Base-by-base conservation (phyloP, 2,329 filamentous ascomycete genomes). In the Intubia oerlemansii region DNA sequence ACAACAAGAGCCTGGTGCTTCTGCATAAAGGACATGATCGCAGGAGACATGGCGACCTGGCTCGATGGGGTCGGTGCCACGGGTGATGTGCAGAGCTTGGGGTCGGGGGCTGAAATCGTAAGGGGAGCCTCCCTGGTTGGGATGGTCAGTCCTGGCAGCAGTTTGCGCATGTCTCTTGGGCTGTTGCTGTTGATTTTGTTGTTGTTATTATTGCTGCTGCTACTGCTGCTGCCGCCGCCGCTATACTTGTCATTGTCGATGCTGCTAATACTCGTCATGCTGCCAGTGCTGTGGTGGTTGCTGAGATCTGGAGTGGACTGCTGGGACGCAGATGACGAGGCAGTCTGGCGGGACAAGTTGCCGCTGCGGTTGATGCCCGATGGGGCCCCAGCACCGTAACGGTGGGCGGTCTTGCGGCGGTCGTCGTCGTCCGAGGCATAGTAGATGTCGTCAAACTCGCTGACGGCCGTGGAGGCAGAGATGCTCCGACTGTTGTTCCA, bases 361-460 rank as follows among this genome's bases (percentile, higher is more conserved):
- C n/a, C 19, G 8, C n/a, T 21, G 8, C 19, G 19, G 8, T 21
- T 21, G 19, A 8, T 21, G 19, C n/a, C n/a, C 8, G 8, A n/a
- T 8, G 19, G 8, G n/a, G 19, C 19, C 8, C 8, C 8, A n/a
- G 19, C 8, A 21, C 8, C 19, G 8, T 21, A 8, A 8, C 19
- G n/a, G 8, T 21, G n/a, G 19, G n/a, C 8, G 19, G n/a, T 21
- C 19, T 21, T n/a, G 19, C 8, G 8, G n/a, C 19, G n/a, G 19
- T 21, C 19, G 19, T 91, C 81, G 31, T 81, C 69, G 39, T 90
- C 81, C 11, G 79, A 82, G 24, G 80, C 63, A 48, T 88, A 78
- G 48, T 92, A 92, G 27, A 92, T 55, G 41, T 90, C 80, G 49
- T 91, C 79, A 41, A 85, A 85, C 38, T 80, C 73, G 39, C 66